Evolutionary conservation across 2,329 filamentous ascomycete genomes (phyloP).

Genomic region (Rhynchosporium secalis): DNA sequence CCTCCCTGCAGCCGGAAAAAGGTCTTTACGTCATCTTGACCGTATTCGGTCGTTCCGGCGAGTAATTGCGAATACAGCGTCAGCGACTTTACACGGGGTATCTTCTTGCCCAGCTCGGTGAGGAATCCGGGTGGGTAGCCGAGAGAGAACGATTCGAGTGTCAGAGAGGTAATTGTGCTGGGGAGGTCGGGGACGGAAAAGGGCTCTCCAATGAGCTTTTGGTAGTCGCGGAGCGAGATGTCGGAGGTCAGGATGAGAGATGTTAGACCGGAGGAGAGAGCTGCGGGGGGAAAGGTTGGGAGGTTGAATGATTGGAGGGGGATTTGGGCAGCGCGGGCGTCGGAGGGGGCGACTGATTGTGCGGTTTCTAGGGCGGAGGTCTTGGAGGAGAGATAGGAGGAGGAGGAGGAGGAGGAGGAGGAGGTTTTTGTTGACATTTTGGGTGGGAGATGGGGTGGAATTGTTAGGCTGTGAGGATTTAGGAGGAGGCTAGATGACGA

Average conservation of each 20-base stretch:
- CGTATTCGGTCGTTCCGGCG: constrained; percentile 44
- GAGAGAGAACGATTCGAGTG: constrained; percentile 50
- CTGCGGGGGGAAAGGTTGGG: constrained; percentile 47
- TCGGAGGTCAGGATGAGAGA: constrained; percentile 50
- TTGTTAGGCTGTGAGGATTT: background rate
- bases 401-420: constrained; percentile 22
- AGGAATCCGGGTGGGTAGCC: constrained; percentile 49
- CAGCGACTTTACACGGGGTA: constrained; percentile 46
- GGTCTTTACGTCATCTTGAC: constrained; percentile 43
- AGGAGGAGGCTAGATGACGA: background rate
- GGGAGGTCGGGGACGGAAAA: constrained; percentile 44
- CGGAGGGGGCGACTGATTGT: constrained; percentile 23
- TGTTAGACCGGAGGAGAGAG: constrained; percentile 42
- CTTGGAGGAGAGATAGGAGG: constrained; percentile 26
- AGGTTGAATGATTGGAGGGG: constrained; percentile 47
- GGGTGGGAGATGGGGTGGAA: background rate
- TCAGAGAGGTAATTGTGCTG: constrained; percentile 44
- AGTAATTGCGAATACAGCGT: constrained; percentile 49
- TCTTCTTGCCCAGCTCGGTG: constrained; percentile 41
- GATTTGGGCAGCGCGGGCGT: constrained; percentile 47
- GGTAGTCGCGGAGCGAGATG: constrained; percentile 50
- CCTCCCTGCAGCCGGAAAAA: constrained; percentile 41
- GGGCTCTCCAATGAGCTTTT: constrained; percentile 39
- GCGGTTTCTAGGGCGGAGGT: constrained; percentile 21
- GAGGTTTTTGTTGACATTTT: constrained; percentile 14